These are phyloP conservation scores for Ramichloridium luteum DNA, from an alignment of 2,329 filamentous ascomycete genomes.

Conservation along the genomic window DNA sequence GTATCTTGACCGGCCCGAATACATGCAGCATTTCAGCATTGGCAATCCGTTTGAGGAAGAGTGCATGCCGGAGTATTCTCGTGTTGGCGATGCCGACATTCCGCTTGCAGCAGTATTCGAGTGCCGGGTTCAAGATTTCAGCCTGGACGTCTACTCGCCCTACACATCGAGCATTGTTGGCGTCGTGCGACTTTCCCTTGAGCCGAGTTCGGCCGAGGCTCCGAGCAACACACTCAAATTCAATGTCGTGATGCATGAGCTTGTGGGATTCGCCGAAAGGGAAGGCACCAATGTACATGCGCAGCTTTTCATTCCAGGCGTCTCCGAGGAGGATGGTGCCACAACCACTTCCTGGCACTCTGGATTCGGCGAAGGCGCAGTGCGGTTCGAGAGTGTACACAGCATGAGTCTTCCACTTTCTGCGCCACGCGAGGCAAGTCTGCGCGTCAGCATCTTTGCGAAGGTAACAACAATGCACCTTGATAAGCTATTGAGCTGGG, in stretches of 20 bases:
- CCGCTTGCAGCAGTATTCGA: conserved; percentile 89
- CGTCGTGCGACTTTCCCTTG: conserved; percentile 78
- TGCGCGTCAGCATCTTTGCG: conserved; percentile 85
- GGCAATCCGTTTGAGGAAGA: conserved; percentile 88
- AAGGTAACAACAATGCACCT: conserved; percentile 86
- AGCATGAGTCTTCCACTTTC: conserved; percentile 88
- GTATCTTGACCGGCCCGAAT: conserved; percentile 90
- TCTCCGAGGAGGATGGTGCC: conserved; percentile 76
- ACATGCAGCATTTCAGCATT: conserved; percentile 80
- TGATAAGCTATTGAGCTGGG: conserved; percentile 95
- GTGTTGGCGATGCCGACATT: conserved; percentile 86
- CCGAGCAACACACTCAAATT: conserved; percentile 91
- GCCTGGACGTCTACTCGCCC: conserved; percentile 78
- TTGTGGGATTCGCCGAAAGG: conserved; percentile 86
- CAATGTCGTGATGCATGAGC: conserved; percentile 95
- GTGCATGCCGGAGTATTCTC: conserved; percentile 82
- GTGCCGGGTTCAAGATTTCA: conserved; percentile 86
- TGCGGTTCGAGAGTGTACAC: conserved; percentile 94
- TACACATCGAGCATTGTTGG: conserved; percentile 86
- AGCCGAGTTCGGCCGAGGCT: conserved; percentile 85
- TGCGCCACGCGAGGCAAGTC: conserved; percentile 57
- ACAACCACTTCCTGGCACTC: conserved; percentile 92
- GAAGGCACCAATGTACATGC: conserved; percentile 94
- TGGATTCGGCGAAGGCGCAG: conserved; percentile 82
- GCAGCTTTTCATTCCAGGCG: conserved; percentile 86